Base-by-base conservation (phyloP, 2,329 filamentous ascomycete genomes). In the Colletotrichum lentis region DNA sequence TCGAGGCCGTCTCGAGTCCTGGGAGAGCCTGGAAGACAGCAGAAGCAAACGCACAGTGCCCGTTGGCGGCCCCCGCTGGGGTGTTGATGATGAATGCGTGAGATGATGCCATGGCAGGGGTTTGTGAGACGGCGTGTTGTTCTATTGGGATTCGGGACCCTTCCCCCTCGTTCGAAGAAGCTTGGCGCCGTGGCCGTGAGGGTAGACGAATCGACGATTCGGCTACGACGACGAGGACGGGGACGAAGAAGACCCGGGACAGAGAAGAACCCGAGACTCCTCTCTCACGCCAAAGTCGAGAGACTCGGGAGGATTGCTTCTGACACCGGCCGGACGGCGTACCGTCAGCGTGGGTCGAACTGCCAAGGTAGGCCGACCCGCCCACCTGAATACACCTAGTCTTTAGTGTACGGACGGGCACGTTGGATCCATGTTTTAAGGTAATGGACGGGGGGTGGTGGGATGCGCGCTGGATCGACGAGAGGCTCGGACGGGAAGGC, bases 291-390 rank as follows among this genome's bases (percentile, higher is more conserved):
- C 27, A 27, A 27, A 27, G 5, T 27, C 27, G 27, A 27, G 47
- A 12, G 37, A 41, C 12, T 37, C 37, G 50, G 44, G 22, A 53
- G 27, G 7, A 31, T 31, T 31, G n/a, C 35, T 47, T 67, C 64
- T 67, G 64, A 67, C 41, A 67, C 61, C 54, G 44, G 50, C 37
- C 60, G 44, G 50, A 27, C 55, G 65, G 49, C 43, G 50, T 68
- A 60, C 65, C 65, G 65, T 31, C 65, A 56, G 49, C 62, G 50
- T 61, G 65, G 65, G 62, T 68, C 65, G 54, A 68, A 60, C 62
- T 56, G 65, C 65, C 49, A 60, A 68, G 65, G 6, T 50, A 50
- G n/a, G 59, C 11, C 61, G 61, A 67, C 64, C 64, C 61, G 64
- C 61, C 24, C 55, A 68, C 62, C 54, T 68, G 62, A 68, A 31